phyloP scores from a whole-genome alignment of 176 grass and related monocot species.

The Pharus latifolius region DNA sequence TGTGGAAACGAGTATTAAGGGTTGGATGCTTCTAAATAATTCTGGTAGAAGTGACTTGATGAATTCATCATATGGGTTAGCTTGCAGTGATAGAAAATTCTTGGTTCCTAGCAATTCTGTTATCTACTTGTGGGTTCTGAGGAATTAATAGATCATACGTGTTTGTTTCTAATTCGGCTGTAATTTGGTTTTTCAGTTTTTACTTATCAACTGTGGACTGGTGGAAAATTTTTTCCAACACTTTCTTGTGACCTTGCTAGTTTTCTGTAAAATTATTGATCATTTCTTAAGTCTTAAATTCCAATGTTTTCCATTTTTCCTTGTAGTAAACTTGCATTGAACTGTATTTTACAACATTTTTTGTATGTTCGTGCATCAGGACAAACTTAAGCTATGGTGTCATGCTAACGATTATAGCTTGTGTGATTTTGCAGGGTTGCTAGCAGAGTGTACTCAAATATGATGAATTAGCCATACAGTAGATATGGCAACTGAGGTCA shows the following conservation, averaged over 20 bases:
- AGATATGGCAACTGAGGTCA: conserved; percentile 59
- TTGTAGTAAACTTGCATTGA: background rate
- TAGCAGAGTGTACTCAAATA: background rate
- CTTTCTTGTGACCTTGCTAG: background rate
- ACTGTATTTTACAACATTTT: background rate
- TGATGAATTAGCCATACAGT: background rate
- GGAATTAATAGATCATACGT: no score
- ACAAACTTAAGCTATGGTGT: background rate
- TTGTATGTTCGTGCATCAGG: background rate
- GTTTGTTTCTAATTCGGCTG: background rate
- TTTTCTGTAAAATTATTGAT: background rate
- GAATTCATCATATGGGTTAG: background rate
- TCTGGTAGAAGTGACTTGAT: conserved; percentile 4
- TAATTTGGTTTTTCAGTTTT: background rate
- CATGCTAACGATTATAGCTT: background rate
- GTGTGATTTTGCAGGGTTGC: conserved; percentile 8
- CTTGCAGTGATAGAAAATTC: background rate
- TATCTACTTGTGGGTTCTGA: no score
- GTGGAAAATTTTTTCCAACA: background rate
- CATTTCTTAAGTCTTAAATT: background rate
- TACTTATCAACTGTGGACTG: background rate
- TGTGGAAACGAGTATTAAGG: background rate
- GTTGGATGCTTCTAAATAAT: conserved; percentile 7
- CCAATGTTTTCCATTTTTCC: background rate
- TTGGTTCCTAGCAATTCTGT: background rate